phyloP scores from a whole-genome alignment of 2,329 filamentous ascomycete genomes.

The Elsinoe batatas region DNA sequence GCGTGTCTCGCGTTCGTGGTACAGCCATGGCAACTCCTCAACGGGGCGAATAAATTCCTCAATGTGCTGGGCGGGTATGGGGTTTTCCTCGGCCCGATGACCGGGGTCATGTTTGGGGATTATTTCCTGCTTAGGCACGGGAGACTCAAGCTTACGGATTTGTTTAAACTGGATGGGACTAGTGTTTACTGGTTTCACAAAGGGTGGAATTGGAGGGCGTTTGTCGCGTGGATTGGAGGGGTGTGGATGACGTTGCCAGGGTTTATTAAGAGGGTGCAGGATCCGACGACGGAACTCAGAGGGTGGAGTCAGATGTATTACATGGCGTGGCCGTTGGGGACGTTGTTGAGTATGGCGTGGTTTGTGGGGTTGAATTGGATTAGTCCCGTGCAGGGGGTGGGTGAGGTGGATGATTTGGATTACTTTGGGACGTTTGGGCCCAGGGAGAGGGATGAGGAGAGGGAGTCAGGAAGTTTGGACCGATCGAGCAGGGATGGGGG shows the following conservation, averaged over 20 bases:
- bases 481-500: not conserved
- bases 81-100: constrained; percentile 34
- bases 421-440: constrained; percentile 9
- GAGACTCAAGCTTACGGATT: constrained; percentile 17
- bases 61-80: constrained; percentile 35
- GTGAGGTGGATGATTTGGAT: constrained; percentile 3
- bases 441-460: not conserved
- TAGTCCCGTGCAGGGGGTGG: not conserved
- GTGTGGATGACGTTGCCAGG: constrained; percentile 6
- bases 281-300: not conserved
- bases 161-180: constrained; percentile 16
- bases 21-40: constrained; percentile 34
- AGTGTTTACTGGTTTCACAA: constrained; percentile 18
- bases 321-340: constrained; percentile 10
- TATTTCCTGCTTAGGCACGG: constrained; percentile 28
- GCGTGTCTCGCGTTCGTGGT: not conserved
- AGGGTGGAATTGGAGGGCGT: constrained; percentile 19
- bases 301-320: constrained; percentile 10
- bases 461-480: not conserved
- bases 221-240: constrained; percentile 16
- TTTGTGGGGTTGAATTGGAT: not conserved
- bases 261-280: constrained; percentile 3
- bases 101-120: constrained; percentile 31
- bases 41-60: constrained; percentile 31
- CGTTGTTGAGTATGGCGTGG: constrained; percentile 6